Conservation (phyloP, 306 rosid genomes). For the Glycine tomentella region DNA sequence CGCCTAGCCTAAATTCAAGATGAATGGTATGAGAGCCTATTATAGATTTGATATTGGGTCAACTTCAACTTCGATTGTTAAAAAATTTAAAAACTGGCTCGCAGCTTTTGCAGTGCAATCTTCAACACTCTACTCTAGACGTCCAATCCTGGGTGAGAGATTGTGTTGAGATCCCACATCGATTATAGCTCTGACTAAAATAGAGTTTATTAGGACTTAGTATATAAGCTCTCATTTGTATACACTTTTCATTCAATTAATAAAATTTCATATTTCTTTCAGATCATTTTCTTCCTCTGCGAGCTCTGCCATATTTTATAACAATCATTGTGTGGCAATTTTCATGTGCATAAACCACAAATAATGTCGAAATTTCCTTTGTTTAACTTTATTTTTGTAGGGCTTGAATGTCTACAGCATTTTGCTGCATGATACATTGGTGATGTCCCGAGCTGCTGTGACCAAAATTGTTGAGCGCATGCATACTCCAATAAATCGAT, state of each 20-base stretch:
- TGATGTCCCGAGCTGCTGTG: conserved; percentile 86
- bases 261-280: not conserved
- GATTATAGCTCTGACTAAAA: not conserved
- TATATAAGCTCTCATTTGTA: no score
- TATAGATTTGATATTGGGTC: not conserved
- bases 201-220: not conserved
- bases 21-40: not conserved
- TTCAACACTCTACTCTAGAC: no score
- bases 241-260: no score
- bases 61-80: not conserved
- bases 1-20: no score
- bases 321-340: conserved; percentile 2
- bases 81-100: no score
- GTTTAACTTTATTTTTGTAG: conserved; percentile 58
- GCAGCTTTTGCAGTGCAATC: not conserved
- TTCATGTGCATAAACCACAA: not conserved
- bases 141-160: no score
- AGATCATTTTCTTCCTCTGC: no score
- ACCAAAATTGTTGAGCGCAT: conserved; percentile 87
- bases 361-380: conserved; percentile 23
- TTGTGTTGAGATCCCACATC: not conserved
- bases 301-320: no score
- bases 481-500: conserved; percentile 88
- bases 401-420: conserved; percentile 95
- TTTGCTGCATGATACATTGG: conserved; percentile 86